Evolutionary conservation across 2,329 filamentous ascomycete genomes (phyloP), one percentile per base, ranked within the genome.

Genomic region (Seiridium unicorne): DNA sequence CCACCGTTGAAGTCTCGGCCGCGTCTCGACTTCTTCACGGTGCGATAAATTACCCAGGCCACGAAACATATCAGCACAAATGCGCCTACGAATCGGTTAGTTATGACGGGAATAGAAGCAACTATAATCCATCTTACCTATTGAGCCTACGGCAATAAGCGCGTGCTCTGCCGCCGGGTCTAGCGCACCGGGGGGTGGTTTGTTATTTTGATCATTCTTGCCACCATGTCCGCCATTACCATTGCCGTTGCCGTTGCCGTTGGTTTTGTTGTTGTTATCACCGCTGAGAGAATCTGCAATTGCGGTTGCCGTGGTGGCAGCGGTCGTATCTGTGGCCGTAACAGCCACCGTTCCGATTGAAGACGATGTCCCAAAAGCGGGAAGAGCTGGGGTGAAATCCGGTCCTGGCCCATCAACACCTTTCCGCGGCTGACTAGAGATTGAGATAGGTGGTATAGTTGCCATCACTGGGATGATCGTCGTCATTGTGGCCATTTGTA

Each of bases 31-130:
- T 72, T 76, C 59, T 72, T 72, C 49, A 73, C 55, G 9, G 70
- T 70, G n/a, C 76, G 73, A 71, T 76, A 81, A 4, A 77, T 66
- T 32, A 82, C 70, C 79, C 79, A 83, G 6, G 66, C 65, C 32
- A 82, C 60, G 61, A 81, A 78, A 57, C 75, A 78, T 7, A 80
- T 61, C 35, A 80, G 66, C 26, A 83, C 76, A 55, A 81, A 79
- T 5, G 73, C 74, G 35, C 77, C 81, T 81, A 32, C 18, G 18
- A 26, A 26, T 26, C 18, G 18, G 18, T 26, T 26, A 26, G 18
- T 26, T 26, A 18, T 6, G 34, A 53, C n/a, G 8, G 26, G 26
- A n/a, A 18, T 46, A 57, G 40, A 36, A 5, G 31, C 1, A 48
- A 26, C 6, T 7, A 32, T 4, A 6, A 42, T 9, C 4, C n/a